A percentile compares a stretch with the other conserved stretches of the same genome.
Evolutionary conservation across 495 filamentous ascomycete species (phyloP).

Genomic region (Hypoxylon fragiforme): DNA sequence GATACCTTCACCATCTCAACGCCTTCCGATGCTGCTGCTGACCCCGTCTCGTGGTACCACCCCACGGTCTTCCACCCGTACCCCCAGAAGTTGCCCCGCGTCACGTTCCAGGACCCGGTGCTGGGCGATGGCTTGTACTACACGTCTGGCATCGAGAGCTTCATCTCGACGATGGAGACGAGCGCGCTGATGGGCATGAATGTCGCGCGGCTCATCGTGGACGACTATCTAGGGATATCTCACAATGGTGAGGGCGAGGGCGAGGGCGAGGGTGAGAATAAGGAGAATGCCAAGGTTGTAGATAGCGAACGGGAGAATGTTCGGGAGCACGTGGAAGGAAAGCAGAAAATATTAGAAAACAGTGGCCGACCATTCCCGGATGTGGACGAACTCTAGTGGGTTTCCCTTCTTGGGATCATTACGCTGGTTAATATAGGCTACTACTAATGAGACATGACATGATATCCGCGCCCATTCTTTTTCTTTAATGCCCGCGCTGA

Average conservation of each 20-base stretch:
- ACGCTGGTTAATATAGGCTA: no score
- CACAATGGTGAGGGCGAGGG: constrained; percentile 9
- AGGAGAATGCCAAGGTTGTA: background rate
- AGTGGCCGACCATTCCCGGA: background rate
- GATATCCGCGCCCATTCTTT: no score
- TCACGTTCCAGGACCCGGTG: constrained; percentile 82
- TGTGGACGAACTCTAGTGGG: background rate
- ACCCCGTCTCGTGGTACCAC: constrained; percentile 77
- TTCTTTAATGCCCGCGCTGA: no score
- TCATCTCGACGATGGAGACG: constrained; percentile 98
- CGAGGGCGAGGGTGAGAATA: no score
- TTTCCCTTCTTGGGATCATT: constrained; percentile 2
- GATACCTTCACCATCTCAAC: constrained; percentile 38
- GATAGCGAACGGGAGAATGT: no score
- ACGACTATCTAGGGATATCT: constrained; percentile 48
- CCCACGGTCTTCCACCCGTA: constrained; percentile 76
- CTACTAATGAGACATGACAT: no score
- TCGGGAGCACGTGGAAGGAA: no score
- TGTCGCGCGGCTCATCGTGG: constrained; percentile 76
- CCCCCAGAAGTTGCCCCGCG: constrained; percentile 77
- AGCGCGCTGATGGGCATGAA: constrained; percentile 95
- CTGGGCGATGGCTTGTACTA: constrained; percentile 78
- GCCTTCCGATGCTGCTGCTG: constrained; percentile 13
- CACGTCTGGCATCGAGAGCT: constrained; percentile 89
- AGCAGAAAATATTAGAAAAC: no score